phyloP scores from a whole-genome alignment of 2,329 filamentous ascomycete genomes.

The Lecanicillium sp. region DNA sequence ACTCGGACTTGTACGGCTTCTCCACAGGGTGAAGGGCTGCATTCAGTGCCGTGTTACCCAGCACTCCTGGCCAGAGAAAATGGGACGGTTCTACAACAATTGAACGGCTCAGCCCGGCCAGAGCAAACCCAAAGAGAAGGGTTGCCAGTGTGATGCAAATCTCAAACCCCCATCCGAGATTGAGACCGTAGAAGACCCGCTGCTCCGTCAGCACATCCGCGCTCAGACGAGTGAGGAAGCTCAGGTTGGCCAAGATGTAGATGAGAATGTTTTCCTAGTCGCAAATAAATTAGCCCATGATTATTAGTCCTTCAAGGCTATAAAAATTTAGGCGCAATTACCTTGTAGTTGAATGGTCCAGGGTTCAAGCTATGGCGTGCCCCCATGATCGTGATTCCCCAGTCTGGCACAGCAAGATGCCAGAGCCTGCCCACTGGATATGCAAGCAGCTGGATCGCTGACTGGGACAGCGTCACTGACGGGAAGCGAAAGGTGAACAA shows the following conservation, averaged over 20 bases:
- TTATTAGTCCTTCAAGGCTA: no score
- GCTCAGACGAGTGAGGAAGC: slow-evolving; percentile 30
- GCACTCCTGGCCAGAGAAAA: slow-evolving; percentile 45
- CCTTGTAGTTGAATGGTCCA: slow-evolving; percentile 27
- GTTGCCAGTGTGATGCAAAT: slow-evolving; percentile 39
- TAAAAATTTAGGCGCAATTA: no score
- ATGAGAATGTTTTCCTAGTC: slow-evolving; percentile 51
- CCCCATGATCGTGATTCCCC: slow-evolving; percentile 18
- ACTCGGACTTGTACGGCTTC: slow-evolving; percentile 16
- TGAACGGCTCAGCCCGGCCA: slow-evolving; percentile 36
- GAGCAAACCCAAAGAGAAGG: slow-evolving; percentile 43
- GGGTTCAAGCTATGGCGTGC: slow-evolving; percentile 28
- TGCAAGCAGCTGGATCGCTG: slow-evolving; percentile 32
- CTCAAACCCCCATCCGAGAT: slow-evolving; percentile 39
- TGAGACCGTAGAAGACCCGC: slow-evolving; percentile 33
- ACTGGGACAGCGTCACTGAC: slow-evolving; percentile 23
- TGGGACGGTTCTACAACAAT: slow-evolving; percentile 37
- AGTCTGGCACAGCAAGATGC: slow-evolving; percentile 24
- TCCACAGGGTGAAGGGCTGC: slow-evolving; percentile 30
- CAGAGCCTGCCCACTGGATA: slow-evolving; percentile 33
- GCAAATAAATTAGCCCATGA: no score
- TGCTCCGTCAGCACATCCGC: slow-evolving; percentile 26
- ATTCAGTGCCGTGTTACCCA: slow-evolving; percentile 40
- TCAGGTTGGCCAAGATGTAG: slow-evolving; percentile 48
- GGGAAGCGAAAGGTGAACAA: slow-evolving; percentile 30